Evolutionary conservation across 345 rosid species (phyloP).

Genomic region (Eucalyptus brandiana): DNA sequence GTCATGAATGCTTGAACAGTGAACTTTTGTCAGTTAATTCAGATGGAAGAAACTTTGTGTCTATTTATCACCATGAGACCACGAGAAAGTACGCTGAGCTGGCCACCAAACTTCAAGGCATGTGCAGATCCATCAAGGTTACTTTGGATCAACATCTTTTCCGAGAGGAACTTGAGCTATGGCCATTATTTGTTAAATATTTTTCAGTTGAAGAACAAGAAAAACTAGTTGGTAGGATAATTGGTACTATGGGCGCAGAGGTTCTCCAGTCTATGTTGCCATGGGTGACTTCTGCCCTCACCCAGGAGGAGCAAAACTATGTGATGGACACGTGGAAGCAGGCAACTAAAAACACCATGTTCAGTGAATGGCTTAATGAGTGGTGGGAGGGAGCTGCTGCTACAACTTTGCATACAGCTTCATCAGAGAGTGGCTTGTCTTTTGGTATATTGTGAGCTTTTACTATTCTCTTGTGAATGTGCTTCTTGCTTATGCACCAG

Average conservation of each 20-base stretch:
- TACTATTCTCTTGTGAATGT: neutral
- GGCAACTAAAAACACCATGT: constrained; percentile 92
- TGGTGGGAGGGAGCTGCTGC: constrained; percentile 50
- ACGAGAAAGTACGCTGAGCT: constrained; percentile 38
- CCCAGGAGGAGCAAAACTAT: constrained; percentile 77
- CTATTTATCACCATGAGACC: neutral
- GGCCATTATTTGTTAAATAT: constrained; percentile 77
- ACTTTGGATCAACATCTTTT: constrained; percentile 75
- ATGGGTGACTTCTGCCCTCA: constrained; percentile 89
- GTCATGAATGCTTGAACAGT: constrained; percentile 34
- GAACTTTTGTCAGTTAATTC: neutral
- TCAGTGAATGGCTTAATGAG: constrained; percentile 86
- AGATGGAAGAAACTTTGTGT: constrained; percentile 7
- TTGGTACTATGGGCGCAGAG: constrained; percentile 89
- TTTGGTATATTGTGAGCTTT: neutral
- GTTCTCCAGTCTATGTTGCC: constrained; percentile 90
- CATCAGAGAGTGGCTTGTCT: constrained; percentile 26
- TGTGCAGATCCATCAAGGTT: constrained; percentile 87
- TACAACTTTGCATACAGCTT: constrained; percentile 25
- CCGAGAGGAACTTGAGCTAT: constrained; percentile 77
- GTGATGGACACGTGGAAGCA: constrained; percentile 98
- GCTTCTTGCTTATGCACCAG: neutral
- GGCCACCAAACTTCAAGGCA: constrained; percentile 81
- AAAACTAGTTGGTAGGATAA: constrained; percentile 82
- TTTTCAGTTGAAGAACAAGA: constrained; percentile 82